Conservation (phyloP, 306 rosid species). For the Sphenostylis stenocarpa region DNA sequence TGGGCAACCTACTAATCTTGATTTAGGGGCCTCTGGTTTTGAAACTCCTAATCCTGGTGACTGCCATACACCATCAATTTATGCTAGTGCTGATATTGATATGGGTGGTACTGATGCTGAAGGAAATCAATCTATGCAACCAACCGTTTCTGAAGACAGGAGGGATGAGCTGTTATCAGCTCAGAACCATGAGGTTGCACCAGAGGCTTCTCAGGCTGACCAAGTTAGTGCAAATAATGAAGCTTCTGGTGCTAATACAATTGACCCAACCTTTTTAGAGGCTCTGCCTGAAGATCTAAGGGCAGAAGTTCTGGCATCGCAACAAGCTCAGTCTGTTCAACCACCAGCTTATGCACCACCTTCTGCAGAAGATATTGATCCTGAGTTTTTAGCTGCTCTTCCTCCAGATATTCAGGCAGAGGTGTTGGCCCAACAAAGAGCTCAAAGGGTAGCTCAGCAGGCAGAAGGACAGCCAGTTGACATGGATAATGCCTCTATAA, state of each 20-base stretch:
- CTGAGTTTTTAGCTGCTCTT: constrained; percentile 98
- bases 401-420: constrained; percentile 98
- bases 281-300: constrained; percentile 95
- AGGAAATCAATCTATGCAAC: constrained; percentile 55
- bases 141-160: constrained; percentile 48
- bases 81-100: constrained; percentile 69
- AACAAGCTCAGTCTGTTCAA: constrained; percentile 93
- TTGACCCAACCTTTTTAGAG: constrained; percentile 97
- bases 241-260: constrained; percentile 79
- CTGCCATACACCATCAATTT: constrained; percentile 45
- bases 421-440: constrained; percentile 96
- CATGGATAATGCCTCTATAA: constrained; percentile 97
- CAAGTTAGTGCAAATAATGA: constrained; percentile 60
- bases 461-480: constrained; percentile 99
- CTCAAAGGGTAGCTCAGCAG: constrained; percentile 87
- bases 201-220: constrained; percentile 55
- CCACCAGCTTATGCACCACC: constrained; percentile 89
- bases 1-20: constrained; percentile 48
- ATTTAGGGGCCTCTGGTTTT: constrained; percentile 45
- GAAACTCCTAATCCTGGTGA: constrained; percentile 50
- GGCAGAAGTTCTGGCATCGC: constrained; percentile 96
- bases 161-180: constrained; percentile 55
- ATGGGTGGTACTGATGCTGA: constrained; percentile 69
- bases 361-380: constrained; percentile 93
- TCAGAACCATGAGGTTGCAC: constrained; percentile 55